A percentile compares a stretch with the other conserved stretches of the same genome.
Conservation (phyloP, 2,329 filamentous ascomycete species). For the Ploettnerulaceae sp. region DNA sequence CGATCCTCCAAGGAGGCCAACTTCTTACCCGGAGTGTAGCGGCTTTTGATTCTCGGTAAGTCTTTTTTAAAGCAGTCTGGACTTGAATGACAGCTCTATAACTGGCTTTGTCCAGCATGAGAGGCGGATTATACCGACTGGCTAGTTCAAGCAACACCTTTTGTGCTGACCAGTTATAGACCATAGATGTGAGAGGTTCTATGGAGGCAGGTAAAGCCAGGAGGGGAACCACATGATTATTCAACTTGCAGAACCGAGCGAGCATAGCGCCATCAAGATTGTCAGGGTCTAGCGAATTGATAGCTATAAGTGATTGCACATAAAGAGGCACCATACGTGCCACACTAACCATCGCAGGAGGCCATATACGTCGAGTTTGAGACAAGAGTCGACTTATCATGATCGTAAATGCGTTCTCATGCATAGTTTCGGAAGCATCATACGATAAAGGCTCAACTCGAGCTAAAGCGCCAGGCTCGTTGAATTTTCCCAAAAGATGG, state of each 20-base stretch:
- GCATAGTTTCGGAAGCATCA: slow-evolving; percentile 1
- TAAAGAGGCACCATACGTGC: slow-evolving; percentile 25
- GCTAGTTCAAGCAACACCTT: slow-evolving; percentile 49
- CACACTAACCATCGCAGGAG: slow-evolving; percentile 27
- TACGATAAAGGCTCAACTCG: not conserved
- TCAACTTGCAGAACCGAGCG: slow-evolving; percentile 32
- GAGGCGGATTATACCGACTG: slow-evolving; percentile 41
- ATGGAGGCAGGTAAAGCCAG: slow-evolving; percentile 36
- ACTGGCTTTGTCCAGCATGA: slow-evolving; percentile 47
- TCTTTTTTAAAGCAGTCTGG: slow-evolving; percentile 50
- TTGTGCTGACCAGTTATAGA: slow-evolving; percentile 54
- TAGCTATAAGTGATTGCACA: slow-evolving; percentile 12
- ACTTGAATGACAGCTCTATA: slow-evolving; percentile 53
- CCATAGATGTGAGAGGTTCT: slow-evolving; percentile 37
- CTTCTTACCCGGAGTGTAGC: slow-evolving; percentile 45
- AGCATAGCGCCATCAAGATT: slow-evolving; percentile 13
- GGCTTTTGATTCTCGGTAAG: slow-evolving; percentile 44
- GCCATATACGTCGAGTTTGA: slow-evolving; percentile 29
- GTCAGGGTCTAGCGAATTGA: not conserved
- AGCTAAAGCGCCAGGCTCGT: not conserved
- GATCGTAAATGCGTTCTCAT: slow-evolving; percentile 20
- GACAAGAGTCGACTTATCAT: slow-evolving; percentile 25
- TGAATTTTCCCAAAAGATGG: not conserved
- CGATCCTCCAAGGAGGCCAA: slow-evolving; percentile 57
- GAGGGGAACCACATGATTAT: slow-evolving; percentile 39